Evolutionary conservation across 495 filamentous ascomycete genomes (phyloP).

Genomic region (Penicillium mononematosum): DNA sequence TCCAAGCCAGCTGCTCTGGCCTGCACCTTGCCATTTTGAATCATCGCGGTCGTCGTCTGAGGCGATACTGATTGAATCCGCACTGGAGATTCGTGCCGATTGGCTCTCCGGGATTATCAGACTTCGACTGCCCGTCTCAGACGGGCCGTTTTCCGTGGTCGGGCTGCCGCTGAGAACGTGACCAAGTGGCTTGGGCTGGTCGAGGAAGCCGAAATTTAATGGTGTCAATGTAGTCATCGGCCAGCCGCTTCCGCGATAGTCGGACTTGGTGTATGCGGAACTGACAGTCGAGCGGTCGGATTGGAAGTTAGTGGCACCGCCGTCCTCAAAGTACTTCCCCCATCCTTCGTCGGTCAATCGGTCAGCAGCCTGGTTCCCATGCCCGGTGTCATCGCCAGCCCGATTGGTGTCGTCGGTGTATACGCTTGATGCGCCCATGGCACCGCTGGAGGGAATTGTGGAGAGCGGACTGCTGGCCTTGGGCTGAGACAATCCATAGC

Average conservation of each 20-base stretch:
- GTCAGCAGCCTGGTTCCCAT: constrained; percentile 37
- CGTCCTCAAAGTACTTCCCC: constrained; percentile 59
- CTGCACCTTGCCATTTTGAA: constrained; percentile 50
- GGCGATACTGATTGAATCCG: constrained; percentile 53
- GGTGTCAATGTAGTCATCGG: constrained; percentile 37
- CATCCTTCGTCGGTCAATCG: constrained; percentile 57
- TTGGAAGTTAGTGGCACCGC: constrained; percentile 44
- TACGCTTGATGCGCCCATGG: constrained; percentile 24
- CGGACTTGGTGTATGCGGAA: constrained; percentile 34
- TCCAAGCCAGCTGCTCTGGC: constrained; percentile 42
- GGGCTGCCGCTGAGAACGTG: constrained; percentile 66
- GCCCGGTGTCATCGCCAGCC: constrained; percentile 12
- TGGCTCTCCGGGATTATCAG: constrained; percentile 55
- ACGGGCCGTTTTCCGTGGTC: constrained; percentile 56
- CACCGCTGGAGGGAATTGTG: constrained; percentile 37
- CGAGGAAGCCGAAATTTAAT: constrained; percentile 39
- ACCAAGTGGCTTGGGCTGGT: constrained; percentile 44
- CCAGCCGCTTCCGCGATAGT: constrained; percentile 42
- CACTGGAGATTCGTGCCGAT: constrained; percentile 62
- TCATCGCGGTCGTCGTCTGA: constrained; percentile 55
- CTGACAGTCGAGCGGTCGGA: constrained; percentile 30
- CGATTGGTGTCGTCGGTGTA: constrained; percentile 29
- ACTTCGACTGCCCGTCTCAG: constrained; percentile 30
- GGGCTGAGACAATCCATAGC: constrained; percentile 20
- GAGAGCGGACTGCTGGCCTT: constrained; percentile 33